phyloP scores from a whole-genome alignment of 345 rosid genomes.

The Leavenworthia alabamica region DNA sequence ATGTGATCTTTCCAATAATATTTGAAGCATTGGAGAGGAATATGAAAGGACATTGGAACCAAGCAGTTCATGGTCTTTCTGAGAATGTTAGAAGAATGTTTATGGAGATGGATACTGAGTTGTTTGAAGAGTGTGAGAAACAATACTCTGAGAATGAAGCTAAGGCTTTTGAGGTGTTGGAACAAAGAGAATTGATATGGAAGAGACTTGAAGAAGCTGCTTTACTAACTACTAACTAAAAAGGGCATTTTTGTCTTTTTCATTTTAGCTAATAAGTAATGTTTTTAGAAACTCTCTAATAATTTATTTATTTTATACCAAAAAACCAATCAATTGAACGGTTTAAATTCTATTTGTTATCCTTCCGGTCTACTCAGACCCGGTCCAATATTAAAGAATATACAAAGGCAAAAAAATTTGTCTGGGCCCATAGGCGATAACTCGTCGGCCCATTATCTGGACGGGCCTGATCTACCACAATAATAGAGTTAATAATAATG shows the following conservation, averaged over 20 bases:
- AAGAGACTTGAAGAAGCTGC: slow-evolving; percentile 44
- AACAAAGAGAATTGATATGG: slow-evolving; percentile 38
- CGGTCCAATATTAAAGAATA: too few relatives aligned
- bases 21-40: slow-evolving; percentile 55
- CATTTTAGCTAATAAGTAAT: slow-evolving; percentile 6
- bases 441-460: too few relatives aligned
- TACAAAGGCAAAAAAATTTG: too few relatives aligned
- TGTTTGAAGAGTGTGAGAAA: slow-evolving; percentile 37
- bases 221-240: slow-evolving; percentile 27
- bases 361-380: too few relatives aligned
- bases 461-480: too few relatives aligned
- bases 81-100: slow-evolving; percentile 50
- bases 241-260: too few relatives aligned
- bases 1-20: slow-evolving; percentile 47
- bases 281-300: slow-evolving; percentile 16
- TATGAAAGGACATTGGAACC: slow-evolving; percentile 54
- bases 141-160: slow-evolving; percentile 35
- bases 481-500: slow-evolving; percentile 26
- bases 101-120: slow-evolving; percentile 36
- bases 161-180: slow-evolving; percentile 30
- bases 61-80: slow-evolving; percentile 46
- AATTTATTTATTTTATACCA: slow-evolving; percentile 21
- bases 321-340: slow-evolving; percentile 18
- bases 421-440: too few relatives aligned
- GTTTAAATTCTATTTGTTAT: slow-evolving; percentile 29